phyloP scores from a whole-genome alignment of 768 basidiomycete species.

The Pisolithus albus region DNA sequence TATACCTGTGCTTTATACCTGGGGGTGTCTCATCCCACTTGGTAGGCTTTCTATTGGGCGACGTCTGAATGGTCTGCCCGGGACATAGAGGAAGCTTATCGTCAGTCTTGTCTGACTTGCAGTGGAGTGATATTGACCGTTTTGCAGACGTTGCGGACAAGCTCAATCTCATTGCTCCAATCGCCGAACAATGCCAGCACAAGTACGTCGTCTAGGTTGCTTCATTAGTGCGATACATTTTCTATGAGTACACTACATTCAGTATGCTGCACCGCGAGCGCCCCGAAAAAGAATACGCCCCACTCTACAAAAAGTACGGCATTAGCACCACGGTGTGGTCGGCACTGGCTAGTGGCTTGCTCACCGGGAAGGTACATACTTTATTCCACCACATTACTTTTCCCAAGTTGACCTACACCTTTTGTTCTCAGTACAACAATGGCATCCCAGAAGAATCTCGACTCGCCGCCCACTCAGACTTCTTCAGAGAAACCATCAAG shows the following conservation, averaged over 20 bases:
- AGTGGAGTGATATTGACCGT: background rate
- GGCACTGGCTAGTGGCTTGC: conserved; percentile 46
- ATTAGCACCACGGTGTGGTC: conserved; percentile 50
- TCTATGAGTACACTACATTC: conserved; percentile 4
- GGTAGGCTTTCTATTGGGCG: conserved; percentile 39
- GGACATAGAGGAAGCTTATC: conserved; percentile 40
- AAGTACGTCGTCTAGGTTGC: conserved; percentile 21
- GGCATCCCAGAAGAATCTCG: conserved; percentile 48
- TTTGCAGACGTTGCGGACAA: conserved; percentile 41
- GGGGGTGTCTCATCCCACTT: background rate
- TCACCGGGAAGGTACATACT: conserved; percentile 46
- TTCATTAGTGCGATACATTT: background rate
- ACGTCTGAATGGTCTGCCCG: conserved; percentile 52
- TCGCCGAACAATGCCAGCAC: conserved; percentile 48
- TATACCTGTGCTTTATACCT: background rate
- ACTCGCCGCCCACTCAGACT: conserved; percentile 40
- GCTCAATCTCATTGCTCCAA: conserved; percentile 43
- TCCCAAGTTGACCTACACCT: background rate
- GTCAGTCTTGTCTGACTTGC: conserved; percentile 12
- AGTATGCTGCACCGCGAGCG: conserved; percentile 48
- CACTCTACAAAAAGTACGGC: conserved; percentile 39
- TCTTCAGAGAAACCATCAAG: conserved; percentile 41
- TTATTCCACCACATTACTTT: background rate
- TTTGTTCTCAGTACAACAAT: conserved; percentile 34
- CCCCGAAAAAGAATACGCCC: conserved; percentile 48